These are phyloP conservation scores for Drechslera avenae DNA, from an alignment of 2,329 filamentous ascomycete genomes.

Conservation along the genomic window DNA sequence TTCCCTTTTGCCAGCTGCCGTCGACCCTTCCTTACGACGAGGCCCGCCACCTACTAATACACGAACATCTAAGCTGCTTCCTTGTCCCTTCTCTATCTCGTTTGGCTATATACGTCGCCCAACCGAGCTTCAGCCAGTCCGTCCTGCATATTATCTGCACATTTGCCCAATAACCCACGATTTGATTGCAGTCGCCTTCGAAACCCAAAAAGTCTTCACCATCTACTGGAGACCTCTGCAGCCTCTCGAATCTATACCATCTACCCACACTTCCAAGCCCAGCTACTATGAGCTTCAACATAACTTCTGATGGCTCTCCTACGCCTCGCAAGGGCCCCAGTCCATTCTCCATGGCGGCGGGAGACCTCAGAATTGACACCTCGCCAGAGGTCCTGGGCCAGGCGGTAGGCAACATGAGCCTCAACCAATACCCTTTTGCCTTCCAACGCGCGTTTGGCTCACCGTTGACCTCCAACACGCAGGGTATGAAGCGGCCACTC, in stretches of 20 bases:
- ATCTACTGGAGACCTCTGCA: constrained; percentile 9
- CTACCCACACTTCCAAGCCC: constrained; percentile 30
- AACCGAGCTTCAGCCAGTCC: constrained; percentile 31
- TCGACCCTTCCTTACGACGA: constrained; percentile 27
- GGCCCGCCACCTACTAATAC: constrained; percentile 25
- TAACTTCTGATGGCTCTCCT: constrained; percentile 50
- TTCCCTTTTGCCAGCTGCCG: constrained; percentile 16
- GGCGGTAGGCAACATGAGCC: constrained; percentile 39
- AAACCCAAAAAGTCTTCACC: constrained; percentile 5
- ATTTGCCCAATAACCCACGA: constrained; percentile 36
- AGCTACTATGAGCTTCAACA: constrained; percentile 45
- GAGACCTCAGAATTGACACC: constrained; percentile 42
- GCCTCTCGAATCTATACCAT: constrained; percentile 44
- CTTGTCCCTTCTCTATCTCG: constrained; percentile 41
- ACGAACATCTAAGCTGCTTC: constrained; percentile 33
- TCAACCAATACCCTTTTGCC: constrained; percentile 27
- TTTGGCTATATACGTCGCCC: constrained; percentile 46
- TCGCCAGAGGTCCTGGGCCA: constrained; percentile 44
- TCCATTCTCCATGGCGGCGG: constrained; percentile 37
- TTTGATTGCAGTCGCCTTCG: constrained; percentile 13
- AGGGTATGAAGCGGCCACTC: constrained; percentile 49
- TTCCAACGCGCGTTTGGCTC: constrained; percentile 26
- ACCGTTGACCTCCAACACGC: constrained; percentile 43
- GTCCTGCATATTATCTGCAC: constrained; percentile 45
- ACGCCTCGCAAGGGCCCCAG: constrained; percentile 47